Percentiles rank a stretch among this genome's conserved stretches.
These are phyloP conservation scores for Ascochyta koolunga DNA, from an alignment of 2,329 filamentous ascomycete genomes.

Conservation along the genomic window DNA sequence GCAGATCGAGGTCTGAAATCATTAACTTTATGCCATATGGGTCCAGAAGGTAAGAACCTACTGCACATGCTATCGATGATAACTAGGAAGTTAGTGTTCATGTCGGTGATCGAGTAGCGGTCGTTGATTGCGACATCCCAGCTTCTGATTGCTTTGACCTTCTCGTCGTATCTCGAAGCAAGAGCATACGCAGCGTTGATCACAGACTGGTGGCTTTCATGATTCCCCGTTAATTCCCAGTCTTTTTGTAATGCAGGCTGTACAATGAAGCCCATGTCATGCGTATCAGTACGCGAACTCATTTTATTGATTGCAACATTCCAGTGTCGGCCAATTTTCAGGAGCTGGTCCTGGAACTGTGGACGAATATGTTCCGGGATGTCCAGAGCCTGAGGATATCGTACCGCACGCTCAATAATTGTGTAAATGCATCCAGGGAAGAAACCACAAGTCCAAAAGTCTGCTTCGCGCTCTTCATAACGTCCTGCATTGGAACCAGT, in stretches of 20 bases:
- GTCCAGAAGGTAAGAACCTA: constrained; percentile 10
- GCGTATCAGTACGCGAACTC: constrained; percentile 55
- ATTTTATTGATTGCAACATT: constrained; percentile 41
- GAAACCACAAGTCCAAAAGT: constrained; percentile 48
- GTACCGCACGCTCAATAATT: constrained; percentile 40
- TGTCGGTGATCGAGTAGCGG: constrained; percentile 46
- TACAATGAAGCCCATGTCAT: constrained; percentile 63
- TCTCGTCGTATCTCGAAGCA: constrained; percentile 51
- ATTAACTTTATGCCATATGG: not conserved
- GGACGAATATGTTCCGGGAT: constrained; percentile 25
- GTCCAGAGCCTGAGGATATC: constrained; percentile 34
- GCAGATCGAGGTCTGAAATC: constrained; percentile 46
- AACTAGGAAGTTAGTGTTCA: constrained; percentile 47
- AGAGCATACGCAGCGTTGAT: constrained; percentile 54
- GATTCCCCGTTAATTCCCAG: constrained; percentile 55
- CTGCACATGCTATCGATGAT: constrained; percentile 55
- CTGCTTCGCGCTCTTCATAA: constrained; percentile 45
- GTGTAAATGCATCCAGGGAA: constrained; percentile 45
- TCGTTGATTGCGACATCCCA: constrained; percentile 54
- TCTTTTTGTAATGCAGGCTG: constrained; percentile 55
- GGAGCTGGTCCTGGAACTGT: constrained; percentile 30
- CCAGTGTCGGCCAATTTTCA: constrained; percentile 40
- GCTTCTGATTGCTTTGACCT: constrained; percentile 55
- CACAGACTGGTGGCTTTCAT: constrained; percentile 50
- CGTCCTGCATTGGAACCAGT: constrained; percentile 26